phyloP scores from a whole-genome alignment of 305 asterid species.

The Rubia tinctorum region DNA sequence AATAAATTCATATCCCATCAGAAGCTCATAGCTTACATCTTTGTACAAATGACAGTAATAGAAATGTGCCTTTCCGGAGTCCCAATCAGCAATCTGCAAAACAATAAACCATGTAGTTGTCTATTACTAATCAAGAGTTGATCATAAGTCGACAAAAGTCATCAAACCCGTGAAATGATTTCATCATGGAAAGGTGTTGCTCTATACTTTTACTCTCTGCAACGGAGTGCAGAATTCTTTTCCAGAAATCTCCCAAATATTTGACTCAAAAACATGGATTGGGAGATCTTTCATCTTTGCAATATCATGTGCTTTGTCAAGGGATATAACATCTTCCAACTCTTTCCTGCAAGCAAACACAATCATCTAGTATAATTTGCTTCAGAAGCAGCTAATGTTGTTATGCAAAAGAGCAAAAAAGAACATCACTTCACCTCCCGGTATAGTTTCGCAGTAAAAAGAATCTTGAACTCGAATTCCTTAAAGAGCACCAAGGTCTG shows the following conservation, averaged over 20 bases:
- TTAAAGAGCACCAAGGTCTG: background rate
- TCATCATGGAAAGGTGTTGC: background rate
- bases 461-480: background rate
- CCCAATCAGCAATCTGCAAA: conserved; percentile 3
- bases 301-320: conserved; percentile 14
- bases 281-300: conserved; percentile 5
- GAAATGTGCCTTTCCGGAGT: conserved; percentile 3
- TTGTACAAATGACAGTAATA: no score
- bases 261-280: background rate
- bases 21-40: no score
- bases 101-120: background rate
- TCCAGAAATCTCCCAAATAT: background rate
- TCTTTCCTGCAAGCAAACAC: background rate
- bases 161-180: background rate
- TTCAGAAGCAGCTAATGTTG: background rate
- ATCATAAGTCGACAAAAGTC: background rate
- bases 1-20: no score
- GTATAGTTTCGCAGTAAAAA: background rate
- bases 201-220: background rate
- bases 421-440: background rate
- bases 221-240: background rate
- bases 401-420: background rate
- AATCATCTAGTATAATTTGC: background rate
- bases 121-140: background rate
- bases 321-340: background rate